These are phyloP conservation scores for Exophiala lecanii-corni DNA, from an alignment of 2,329 filamentous ascomycete genomes.

Conservation along the genomic window DNA sequence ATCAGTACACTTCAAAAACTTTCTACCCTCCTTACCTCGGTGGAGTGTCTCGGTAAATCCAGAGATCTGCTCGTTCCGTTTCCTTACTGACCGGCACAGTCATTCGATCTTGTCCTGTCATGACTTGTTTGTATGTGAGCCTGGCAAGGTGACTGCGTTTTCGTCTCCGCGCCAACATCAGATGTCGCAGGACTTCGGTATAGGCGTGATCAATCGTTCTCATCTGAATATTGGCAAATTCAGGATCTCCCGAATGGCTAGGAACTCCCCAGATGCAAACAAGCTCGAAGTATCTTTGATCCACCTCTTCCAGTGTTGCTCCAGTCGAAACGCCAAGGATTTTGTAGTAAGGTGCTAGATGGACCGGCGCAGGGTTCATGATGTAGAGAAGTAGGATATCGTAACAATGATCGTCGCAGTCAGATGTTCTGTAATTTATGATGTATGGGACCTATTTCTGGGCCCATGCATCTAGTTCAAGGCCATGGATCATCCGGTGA, in stretches of 20 bases:
- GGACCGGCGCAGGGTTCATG: neutral
- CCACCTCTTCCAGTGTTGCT: slow-evolving; percentile 12
- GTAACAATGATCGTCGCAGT: neutral
- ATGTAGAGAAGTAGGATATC: neutral
- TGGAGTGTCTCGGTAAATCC: slow-evolving; percentile 2
- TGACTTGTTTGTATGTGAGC: slow-evolving; percentile 12
- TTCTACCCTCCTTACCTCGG: neutral
- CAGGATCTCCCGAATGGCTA: neutral
- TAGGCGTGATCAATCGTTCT: slow-evolving; percentile 16
- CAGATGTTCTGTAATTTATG: too few species aligned
- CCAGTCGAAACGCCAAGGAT: slow-evolving; percentile 6
- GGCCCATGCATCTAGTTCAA: slow-evolving; percentile 10
- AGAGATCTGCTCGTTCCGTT: slow-evolving; percentile 4
- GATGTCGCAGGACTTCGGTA: slow-evolving; percentile 5
- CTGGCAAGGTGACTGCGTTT: too few species aligned
- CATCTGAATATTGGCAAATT: slow-evolving; percentile 4
- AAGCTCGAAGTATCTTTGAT: slow-evolving; percentile 15
- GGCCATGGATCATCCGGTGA: too few species aligned
- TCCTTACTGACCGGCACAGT: neutral
- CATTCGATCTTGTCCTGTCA: slow-evolving; percentile 15
- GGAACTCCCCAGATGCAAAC: slow-evolving; percentile 8
- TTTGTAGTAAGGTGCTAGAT: neutral
- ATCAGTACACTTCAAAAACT: too few species aligned
- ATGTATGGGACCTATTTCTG: slow-evolving; percentile 14
- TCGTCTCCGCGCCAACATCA: slow-evolving; percentile 1